Evolutionary conservation across 345 rosid genomes (phyloP), one percentile per base, ranked within the genome.

Genomic region (Durio zibethinus): DNA sequence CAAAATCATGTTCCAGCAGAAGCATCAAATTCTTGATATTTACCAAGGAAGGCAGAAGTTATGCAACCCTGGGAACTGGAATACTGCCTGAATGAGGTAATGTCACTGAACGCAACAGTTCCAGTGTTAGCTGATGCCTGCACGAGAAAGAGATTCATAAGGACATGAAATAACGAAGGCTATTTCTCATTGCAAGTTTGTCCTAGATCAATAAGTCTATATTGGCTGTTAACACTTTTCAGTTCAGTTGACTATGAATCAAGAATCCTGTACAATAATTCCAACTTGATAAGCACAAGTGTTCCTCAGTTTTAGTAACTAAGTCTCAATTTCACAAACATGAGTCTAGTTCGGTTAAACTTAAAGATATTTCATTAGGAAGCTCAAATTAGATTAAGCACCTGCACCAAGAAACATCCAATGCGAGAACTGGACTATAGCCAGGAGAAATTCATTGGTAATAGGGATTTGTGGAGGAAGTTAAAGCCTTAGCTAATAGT

Each of bases 381-480:
- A 15, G 52, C 36, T 40, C 45, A 68, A 40, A 68, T 21, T 21
- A 25, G 54, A 73, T 73, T 31, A 4, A 29, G 52, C 89, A 90
- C 99, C 99, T 93, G 99, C 80, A 95, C 99, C 63, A 93, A 83
- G 89, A 93, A 95, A 95, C 98, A 75, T 95, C 99, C 78, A 93
- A 84, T 14, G 99, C 97, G 35, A 95, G 92, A 67, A 93, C 97
- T 0, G 99, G 98, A 40, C 86, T 87, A 70, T 81, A 87, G 63
- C 96, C 98, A 8, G 96, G 94, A 29, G 98, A 67, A 40, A 93
- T 82, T 74, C 94, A 93, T 79, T 92, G 99, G 86, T 88, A 88
- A 75, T 86, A 93, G 70, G 98, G 98, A 83, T 84, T 93, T 7
- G 92, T 93, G 7, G 98, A 86, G 40, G 99, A 83, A 75, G 99